These are phyloP conservation scores for Mycocentrospora acerina DNA, from an alignment of 2,329 filamentous ascomycete species.

Conservation along the genomic window DNA sequence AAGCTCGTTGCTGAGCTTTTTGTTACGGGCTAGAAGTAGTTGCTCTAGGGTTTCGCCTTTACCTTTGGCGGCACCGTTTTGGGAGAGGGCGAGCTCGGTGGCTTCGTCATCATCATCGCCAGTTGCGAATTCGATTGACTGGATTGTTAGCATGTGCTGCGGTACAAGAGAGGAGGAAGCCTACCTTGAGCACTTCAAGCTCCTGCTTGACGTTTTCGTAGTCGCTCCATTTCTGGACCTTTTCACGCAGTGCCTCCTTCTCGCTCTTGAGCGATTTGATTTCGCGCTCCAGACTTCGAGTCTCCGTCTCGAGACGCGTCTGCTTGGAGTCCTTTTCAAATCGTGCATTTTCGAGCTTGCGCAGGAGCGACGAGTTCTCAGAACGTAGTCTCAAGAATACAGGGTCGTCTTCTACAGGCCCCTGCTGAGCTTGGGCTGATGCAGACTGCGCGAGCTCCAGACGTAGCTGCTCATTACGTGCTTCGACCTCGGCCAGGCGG, in stretches of 20 bases:
- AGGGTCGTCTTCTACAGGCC: conserved; percentile 82
- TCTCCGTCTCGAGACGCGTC: conserved; percentile 71
- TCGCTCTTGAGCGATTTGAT: conserved; percentile 74
- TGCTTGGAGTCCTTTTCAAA: conserved; percentile 83
- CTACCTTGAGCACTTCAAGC: conserved; percentile 83
- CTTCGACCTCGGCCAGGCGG: conserved; percentile 85
- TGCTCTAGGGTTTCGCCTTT: conserved; percentile 86
- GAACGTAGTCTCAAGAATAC: conserved; percentile 83
- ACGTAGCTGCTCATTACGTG: conserved; percentile 89
- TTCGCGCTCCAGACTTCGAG: conserved; percentile 80
- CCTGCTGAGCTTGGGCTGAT: conserved; percentile 64
- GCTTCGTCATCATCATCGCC: conserved; percentile 66
- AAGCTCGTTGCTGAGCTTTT: conserved; percentile 92
- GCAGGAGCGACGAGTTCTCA: conserved; percentile 88
- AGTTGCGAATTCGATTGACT: conserved; percentile 93
- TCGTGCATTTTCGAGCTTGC: conserved; percentile 80
- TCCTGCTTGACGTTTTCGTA: conserved; percentile 97
- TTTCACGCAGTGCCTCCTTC: conserved; percentile 74
- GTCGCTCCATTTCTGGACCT: conserved; percentile 86
- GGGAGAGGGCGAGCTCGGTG: conserved; percentile 34
- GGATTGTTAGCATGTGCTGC: conserved; percentile 10
- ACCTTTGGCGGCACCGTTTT: conserved; percentile 57
- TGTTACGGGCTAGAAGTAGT: conserved; percentile 87
- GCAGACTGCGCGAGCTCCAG: conserved; percentile 88
- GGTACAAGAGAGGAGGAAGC: not conserved